Evolutionary conservation across 163 green algal genomes (phyloP), one percentile per base, ranked within the genome.

Genomic region (Scenedesmus sp.): DNA sequence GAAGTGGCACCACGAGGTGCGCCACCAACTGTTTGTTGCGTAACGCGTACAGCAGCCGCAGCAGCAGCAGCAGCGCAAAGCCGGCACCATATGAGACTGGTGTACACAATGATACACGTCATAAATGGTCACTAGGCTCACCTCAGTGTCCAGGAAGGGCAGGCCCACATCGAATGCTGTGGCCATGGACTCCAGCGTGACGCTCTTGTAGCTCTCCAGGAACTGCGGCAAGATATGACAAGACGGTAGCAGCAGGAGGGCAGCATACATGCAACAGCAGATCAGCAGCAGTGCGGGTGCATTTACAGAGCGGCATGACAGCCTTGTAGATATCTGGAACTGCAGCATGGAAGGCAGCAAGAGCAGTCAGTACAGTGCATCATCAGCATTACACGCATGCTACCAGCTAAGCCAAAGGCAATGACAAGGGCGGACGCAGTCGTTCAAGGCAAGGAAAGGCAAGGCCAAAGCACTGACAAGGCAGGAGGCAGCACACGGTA

Each of bases 181-280:
- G 6, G 98, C 98, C 98, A 99, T 99, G 86, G 93, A 96, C 4
- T 96, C 94, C 57, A 99, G 93, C 6, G 97, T 99, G 52, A 99
- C 98, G 84, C 95, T 98, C 96, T 99, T 99, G 97, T 99, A 99
- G 1, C 94, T 97, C 93, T 99, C 97, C 54, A 99, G 95, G 94
- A 99, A 99, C 96, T 99, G 98, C 76, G 62, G 13, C 62, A 12
- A 70, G 62, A 20, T 70, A 12, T 20, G 10, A 70, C 0, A 2
- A 20, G 62, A 70, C 10, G 62, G 62, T 15, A 26, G 13, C 9
- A 26, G 67, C 67, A 77, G 10, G 4, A 26, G 67, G 4, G 13
- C 16, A 77, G 67, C 16, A 77, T 23, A n/a, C 67, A 77, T 12
- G 67, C 16, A 77, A 77, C 16, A 23, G 67, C 67, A 77, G 59